These are phyloP conservation scores for Populus pruinosa DNA, from an alignment of 345 rosid species.

Conservation along the genomic window DNA sequence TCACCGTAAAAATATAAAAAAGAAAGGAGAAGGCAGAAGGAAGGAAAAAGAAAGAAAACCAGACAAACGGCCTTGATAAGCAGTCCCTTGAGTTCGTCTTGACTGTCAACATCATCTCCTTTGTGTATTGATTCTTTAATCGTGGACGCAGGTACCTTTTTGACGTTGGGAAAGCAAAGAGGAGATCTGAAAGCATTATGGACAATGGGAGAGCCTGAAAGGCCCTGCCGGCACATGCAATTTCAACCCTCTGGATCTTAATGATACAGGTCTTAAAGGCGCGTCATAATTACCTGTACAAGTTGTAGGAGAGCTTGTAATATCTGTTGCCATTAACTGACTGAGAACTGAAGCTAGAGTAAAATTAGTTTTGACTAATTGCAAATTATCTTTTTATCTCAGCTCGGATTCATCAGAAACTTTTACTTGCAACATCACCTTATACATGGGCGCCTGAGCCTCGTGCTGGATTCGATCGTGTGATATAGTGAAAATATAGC, in stretches of 20 bases:
- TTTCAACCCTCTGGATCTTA: slow-evolving; percentile 31
- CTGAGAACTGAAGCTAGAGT: not conserved
- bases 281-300: not conserved
- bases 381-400: not conserved
- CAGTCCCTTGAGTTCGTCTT: not conserved
- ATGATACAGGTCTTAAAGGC: not conserved
- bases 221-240: slow-evolving; percentile 63
- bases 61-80: not conserved
- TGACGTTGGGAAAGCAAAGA: slow-evolving; percentile 70
- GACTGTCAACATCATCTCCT: not conserved
- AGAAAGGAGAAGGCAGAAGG: not conserved
- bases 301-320: slow-evolving; percentile 1
- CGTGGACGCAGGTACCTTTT: slow-evolving; percentile 58
- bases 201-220: slow-evolving; percentile 78
- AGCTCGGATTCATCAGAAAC: not conserved
- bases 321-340: not conserved
- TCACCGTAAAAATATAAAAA: not conserved
- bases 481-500: not conserved
- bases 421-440: not conserved
- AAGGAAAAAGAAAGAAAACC: not conserved
- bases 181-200: slow-evolving; percentile 79
- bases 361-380: not conserved
- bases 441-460: too few relatives aligned
- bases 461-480: not conserved
- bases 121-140: not conserved